A percentile compares a stretch with the other conserved stretches of the same genome.
Evolutionary conservation across 2,329 filamentous ascomycete species (phyloP).

Genomic region (Arthrocladium fulminans): DNA sequence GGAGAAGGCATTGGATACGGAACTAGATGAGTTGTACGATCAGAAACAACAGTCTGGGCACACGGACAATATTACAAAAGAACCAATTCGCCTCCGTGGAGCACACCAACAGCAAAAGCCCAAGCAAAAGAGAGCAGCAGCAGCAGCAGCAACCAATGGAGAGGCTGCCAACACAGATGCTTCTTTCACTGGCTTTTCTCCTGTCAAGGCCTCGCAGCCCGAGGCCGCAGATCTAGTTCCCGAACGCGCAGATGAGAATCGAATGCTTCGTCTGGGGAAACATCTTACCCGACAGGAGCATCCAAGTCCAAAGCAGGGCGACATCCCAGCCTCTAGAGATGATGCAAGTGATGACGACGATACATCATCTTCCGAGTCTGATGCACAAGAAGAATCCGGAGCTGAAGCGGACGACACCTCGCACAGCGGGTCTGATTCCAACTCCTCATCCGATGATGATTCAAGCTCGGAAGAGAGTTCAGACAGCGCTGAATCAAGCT

Average conservation of each 20-base stretch:
- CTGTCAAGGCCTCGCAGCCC: not conserved
- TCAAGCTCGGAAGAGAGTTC: slow-evolving; percentile 19
- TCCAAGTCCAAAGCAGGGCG: not conserved
- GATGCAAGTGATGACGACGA: not conserved
- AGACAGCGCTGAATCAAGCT: slow-evolving; percentile 7
- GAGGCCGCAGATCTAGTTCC: not conserved
- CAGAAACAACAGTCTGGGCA: not conserved
- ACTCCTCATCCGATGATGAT: slow-evolving; percentile 23
- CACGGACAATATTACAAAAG: too few relatives aligned
- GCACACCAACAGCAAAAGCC: slow-evolving; percentile 2
- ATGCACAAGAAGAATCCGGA: not conserved
- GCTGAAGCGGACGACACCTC: slow-evolving; percentile 12
- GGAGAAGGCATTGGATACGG: not conserved
- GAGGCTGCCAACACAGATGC: not conserved
- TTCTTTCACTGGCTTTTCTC: not conserved
- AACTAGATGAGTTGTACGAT: not conserved
- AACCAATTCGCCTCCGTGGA: not conserved
- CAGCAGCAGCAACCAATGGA: slow-evolving; percentile 4
- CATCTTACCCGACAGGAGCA: not conserved
- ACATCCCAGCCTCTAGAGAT: not conserved
- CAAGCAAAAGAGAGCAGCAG: not conserved
- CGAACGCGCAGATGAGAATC: not conserved
- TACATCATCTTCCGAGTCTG: not conserved
- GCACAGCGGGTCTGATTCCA: slow-evolving; percentile 11
- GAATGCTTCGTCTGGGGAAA: not conserved